These are phyloP conservation scores for Gamarada debralockiae DNA, from an alignment of 495 filamentous ascomycete genomes.

Conservation along the genomic window DNA sequence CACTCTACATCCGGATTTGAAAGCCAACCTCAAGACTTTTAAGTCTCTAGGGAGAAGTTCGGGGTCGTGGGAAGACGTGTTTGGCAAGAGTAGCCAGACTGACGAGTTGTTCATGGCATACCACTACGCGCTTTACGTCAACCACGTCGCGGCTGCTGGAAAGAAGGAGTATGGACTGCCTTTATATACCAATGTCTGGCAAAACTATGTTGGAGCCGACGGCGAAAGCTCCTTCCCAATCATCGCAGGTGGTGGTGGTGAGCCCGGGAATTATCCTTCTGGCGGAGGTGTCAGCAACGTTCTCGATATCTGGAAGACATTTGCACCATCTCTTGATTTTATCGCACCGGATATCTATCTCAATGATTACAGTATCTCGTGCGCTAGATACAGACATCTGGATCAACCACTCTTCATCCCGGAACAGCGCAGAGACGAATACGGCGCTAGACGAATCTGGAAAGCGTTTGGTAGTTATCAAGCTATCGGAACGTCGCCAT, in stretches of 20 bases:
- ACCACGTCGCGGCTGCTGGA: constrained; percentile 39
- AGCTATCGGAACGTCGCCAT: constrained; percentile 40
- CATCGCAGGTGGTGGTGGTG: constrained; percentile 39
- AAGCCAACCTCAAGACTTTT: constrained; percentile 15
- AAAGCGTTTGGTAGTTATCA: constrained; percentile 37
- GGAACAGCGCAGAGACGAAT: constrained; percentile 45
- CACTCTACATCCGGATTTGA: constrained; percentile 31
- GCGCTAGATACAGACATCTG: constrained; percentile 38
- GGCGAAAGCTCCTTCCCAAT: constrained; percentile 21
- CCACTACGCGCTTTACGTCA: constrained; percentile 39
- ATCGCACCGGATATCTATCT: constrained; percentile 47
- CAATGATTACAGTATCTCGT: constrained; percentile 38
- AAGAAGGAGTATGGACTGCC: constrained; percentile 39
- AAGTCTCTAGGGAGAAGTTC: constrained; percentile 8
- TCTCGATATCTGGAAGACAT: constrained; percentile 41
- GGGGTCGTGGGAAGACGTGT: constrained; percentile 35
- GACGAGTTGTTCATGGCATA: constrained; percentile 52
- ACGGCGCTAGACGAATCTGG: constrained; percentile 43
- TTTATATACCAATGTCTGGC: constrained; percentile 46
- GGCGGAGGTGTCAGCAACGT: constrained; percentile 37
- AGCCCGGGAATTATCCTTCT: constrained; percentile 43
- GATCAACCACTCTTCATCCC: constrained; percentile 48
- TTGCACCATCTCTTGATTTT: constrained; percentile 42
- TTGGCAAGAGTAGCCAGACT: constrained; percentile 34
- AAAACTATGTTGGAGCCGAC: constrained; percentile 33